phyloP scores from a whole-genome alignment of 352 stramenopile species.

The Globisporangium megalacanthum region DNA sequence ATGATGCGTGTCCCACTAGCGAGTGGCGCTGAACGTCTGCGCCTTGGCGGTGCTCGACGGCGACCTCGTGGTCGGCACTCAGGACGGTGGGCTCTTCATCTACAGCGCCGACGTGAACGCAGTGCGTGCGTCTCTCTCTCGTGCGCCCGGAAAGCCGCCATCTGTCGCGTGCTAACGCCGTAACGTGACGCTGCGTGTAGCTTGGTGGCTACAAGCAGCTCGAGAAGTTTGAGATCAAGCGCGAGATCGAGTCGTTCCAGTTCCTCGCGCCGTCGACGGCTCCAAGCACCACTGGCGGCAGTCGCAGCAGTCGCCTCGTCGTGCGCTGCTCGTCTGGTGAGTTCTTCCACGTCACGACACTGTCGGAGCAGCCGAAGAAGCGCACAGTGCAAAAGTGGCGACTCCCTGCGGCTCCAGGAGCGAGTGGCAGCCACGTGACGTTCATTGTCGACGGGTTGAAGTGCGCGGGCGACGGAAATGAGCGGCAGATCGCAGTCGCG shows the following conservation, averaged over 20 bases:
- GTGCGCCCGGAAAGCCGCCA: neutral
- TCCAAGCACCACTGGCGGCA: neutral
- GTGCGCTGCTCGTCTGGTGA: slow-evolving; percentile 49
- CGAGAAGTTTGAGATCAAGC: slow-evolving; percentile 44
- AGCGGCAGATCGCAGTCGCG: slow-evolving; percentile 26
- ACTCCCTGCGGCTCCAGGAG: neutral
- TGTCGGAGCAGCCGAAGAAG: slow-evolving; percentile 15
- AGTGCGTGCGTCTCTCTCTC: slow-evolving; percentile 10
- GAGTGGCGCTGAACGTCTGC: slow-evolving; percentile 65
- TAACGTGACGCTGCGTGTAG: slow-evolving; percentile 14
- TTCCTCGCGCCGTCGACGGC: slow-evolving; percentile 12
- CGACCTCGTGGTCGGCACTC: slow-evolving; percentile 57
- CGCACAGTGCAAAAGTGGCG: slow-evolving; percentile 29
- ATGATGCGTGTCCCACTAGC: slow-evolving; percentile 18
- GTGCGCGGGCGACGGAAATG: slow-evolving; percentile 1
- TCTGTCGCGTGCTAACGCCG: too few relatives aligned
- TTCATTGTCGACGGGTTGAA: slow-evolving; percentile 45
- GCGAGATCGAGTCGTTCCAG: slow-evolving; percentile 56
- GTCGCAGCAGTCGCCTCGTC: slow-evolving; percentile 20
- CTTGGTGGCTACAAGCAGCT: slow-evolving; percentile 43
- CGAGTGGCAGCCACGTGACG: slow-evolving; percentile 22
- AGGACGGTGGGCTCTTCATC: slow-evolving; percentile 53
- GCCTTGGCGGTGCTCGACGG: slow-evolving; percentile 42
- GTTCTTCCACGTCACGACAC: slow-evolving; percentile 31
- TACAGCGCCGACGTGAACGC: slow-evolving; percentile 31